Base-by-base conservation (phyloP, 2,329 filamentous ascomycete species). In the Cercospora sp. region DNA sequence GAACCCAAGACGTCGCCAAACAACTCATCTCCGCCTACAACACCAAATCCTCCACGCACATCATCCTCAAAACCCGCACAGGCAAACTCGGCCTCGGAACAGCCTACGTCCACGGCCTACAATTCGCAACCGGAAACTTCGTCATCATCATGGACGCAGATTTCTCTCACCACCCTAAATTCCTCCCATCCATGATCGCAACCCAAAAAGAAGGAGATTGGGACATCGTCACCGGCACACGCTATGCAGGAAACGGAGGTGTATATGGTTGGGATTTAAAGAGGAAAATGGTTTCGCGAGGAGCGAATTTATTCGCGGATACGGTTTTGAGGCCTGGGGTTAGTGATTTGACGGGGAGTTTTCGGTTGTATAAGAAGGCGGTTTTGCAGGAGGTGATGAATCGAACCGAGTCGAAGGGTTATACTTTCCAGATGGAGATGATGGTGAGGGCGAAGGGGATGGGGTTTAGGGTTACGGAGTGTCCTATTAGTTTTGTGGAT, bases 81-180 rank as follows among this genome's bases (percentile, higher is more conserved):
- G 96, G 96, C 79, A 99, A 98, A 84, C 91, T 97, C 45, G 94
- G 94, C n/a, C 90, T 98, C 60, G 94, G 94, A 74, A 97, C 94
- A 2, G 94, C 94, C 60, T 98, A 98, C 83, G 92, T 97, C 45
- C 94, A 97, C 81, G 94, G 94, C 63, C 86, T 99, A 69, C 88
- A 97, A 80, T 98, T 91, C 79, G 91, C 87, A 26, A 93, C 89
- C 23, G 95, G 95, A 76, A 97, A 96, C 87, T 98, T 89, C 78
- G 92, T 99, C 79, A 92, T 99, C 85, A 99, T 99, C 87, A 99
- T 99, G 95, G 95, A 99, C 84, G 95, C 96, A 82, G 95, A 99
- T 83, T 99, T 99, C 87, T 93, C 89, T 75, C 95, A 99, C 84
- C 95, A 99, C 85, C 95, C 95, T 78, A 99, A 98, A 83, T 99